Conservation (phyloP, 208 protist species). For the Trypanosoma congolense region DNA sequence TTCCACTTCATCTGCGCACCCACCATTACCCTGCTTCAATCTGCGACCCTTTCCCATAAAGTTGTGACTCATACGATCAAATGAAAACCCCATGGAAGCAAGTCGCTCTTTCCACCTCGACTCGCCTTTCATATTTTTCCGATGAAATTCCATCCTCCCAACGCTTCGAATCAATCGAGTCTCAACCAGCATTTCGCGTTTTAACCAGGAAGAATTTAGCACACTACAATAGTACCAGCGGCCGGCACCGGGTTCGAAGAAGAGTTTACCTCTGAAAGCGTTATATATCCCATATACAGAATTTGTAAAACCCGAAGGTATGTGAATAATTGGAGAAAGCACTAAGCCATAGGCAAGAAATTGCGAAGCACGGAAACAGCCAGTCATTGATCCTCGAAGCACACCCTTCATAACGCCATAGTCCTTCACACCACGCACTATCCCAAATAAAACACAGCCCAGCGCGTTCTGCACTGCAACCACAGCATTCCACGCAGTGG, state of each 20-base stretch:
- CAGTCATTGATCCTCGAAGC: constrained; percentile 6
- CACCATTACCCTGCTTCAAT: constrained; percentile 8
- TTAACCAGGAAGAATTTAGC: constrained; percentile 32
- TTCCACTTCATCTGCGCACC: constrained; percentile 12
- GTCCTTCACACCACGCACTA: constrained; percentile 28
- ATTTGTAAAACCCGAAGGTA: constrained; percentile 59
- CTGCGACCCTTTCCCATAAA: constrained; percentile 15
- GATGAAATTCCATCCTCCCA: constrained; percentile 68
- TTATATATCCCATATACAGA: constrained; percentile 56
- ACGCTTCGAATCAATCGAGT: constrained; percentile 66
- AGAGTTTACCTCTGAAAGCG: constrained; percentile 47
- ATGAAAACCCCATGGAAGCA: constrained; percentile 67
- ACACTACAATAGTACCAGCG: constrained; percentile 67
- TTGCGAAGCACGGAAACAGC: constrained; percentile 18
- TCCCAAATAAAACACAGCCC: constrained; percentile 43
- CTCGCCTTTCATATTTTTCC: constrained; percentile 58
- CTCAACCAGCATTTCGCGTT: constrained; percentile 51
- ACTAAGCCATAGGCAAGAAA: constrained; percentile 66
- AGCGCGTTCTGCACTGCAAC: constrained; percentile 55
- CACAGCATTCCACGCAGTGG: constrained; percentile 57
- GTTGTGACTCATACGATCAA: constrained; percentile 47
- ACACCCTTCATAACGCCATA: constrained; percentile 19
- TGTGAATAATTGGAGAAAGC: constrained; percentile 62
- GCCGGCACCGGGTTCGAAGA: constrained; percentile 71
- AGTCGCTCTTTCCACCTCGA: constrained; percentile 55